Base-by-base conservation (phyloP, 2,329 filamentous ascomycete genomes). In the Myriosclerotinia curreyana region DNA sequence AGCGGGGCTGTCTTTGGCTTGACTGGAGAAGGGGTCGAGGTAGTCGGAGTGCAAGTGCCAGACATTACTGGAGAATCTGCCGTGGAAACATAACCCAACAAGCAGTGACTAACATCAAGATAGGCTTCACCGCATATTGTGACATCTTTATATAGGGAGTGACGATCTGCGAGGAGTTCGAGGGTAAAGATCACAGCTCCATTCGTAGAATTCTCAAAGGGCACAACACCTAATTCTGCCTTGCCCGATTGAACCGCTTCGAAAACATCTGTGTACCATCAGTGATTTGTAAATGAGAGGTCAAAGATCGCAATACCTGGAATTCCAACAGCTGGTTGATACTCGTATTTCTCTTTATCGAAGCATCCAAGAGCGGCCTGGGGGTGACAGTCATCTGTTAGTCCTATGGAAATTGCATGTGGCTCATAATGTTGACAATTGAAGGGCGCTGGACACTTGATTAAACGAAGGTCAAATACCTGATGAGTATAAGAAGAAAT, bases 151-250 rank as follows among this genome's bases (percentile, higher is more conserved):
- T 90, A 91, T 51, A 78, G 77, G 50, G 76, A 77, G 48, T 85
- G 79, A 34, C 89, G 82, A 77, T 96, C 92, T 69, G 91, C 91
- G 66, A 99, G 86, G 69, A 94, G 85, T 77, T 97, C 93, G 31
- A 98, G 83, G 0, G 93, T 96, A 76, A 92, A 90, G 64, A 95
- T 86, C 58, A 99, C 95, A 62, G 89, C 88, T 72, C 95, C 95
- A 76, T 98, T 96, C 74, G 91, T 94, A 49, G 91, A 96, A 80
- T 99, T 99, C 75, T 98, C 94, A 77, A 96, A 93, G 8, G 95
- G 95, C 1, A 97, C 90, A 40, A 98, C 90, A 69, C 93, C 95
- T 64, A 87, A 87, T 60, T 83, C 77, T 0, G 85, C 85, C 52
- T 79, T 74, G 65, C 84, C 82, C 46, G 81, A 80, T 73, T 96